A percentile compares a stretch with the other conserved stretches of the same genome.
Evolutionary conservation across 176 grass and related monocot genomes (phyloP).

Genomic region (Musa troglodytarum): DNA sequence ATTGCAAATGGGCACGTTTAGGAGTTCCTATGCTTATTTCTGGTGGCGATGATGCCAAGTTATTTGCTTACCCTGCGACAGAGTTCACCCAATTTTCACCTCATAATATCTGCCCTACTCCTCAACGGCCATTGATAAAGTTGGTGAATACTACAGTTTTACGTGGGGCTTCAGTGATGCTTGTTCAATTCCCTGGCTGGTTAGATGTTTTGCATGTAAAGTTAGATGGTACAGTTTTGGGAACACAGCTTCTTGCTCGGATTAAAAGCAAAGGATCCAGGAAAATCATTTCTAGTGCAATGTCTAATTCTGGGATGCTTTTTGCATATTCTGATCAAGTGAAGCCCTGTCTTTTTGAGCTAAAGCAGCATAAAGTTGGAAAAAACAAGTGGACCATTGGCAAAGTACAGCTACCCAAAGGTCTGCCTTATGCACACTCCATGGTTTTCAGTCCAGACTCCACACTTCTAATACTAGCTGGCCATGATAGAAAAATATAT

Average conservation of each 20-base stretch:
- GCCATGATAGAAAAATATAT: constrained; percentile 76
- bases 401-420: constrained; percentile 50
- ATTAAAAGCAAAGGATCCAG: constrained; percentile 50
- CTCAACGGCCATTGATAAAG: constrained; percentile 77
- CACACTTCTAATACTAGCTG: constrained; percentile 49
- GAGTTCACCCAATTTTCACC: constrained; percentile 85
- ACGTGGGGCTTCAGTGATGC: constrained; percentile 51
- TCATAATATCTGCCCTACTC: constrained; percentile 91
- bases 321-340: constrained; percentile 63
- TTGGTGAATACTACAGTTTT: constrained; percentile 37
- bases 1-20: constrained; percentile 91
- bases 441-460: constrained; percentile 85
- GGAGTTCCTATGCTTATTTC: constrained; percentile 97
- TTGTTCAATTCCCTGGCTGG: constrained; percentile 57
- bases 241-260: constrained; percentile 35
- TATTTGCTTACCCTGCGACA: constrained; percentile 83
- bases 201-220: constrained; percentile 60
- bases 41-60: constrained; percentile 73
- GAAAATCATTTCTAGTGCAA: constrained; percentile 63
- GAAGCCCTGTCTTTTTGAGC: constrained; percentile 49
- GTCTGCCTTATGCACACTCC: constrained; percentile 54
- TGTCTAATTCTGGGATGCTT: constrained; percentile 39
- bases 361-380: constrained; percentile 45
- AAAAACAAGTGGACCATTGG: constrained; percentile 37
- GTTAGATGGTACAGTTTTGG: constrained; percentile 38